A percentile compares a stretch with the other conserved stretches of the same genome.
Evolutionary conservation across 805 yeast species (phyloP).

Genomic region (Starmerella kuoi): DNA sequence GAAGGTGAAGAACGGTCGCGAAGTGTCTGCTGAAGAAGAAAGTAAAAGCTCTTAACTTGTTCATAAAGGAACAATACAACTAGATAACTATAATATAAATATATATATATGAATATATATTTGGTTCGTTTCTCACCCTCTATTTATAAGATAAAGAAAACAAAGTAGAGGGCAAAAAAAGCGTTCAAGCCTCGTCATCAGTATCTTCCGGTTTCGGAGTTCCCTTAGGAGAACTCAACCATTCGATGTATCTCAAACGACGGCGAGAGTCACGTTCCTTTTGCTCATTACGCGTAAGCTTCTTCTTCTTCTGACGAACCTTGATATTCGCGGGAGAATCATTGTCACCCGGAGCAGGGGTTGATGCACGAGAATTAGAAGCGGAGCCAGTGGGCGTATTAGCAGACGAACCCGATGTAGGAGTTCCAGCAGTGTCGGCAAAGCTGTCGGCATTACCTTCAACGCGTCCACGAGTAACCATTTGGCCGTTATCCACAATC

Average conservation of each 20-base stretch:
- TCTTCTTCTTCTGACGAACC: constrained; percentile 86
- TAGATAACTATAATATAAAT: neutral
- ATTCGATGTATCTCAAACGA: constrained; percentile 82
- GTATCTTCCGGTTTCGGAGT: constrained; percentile 91
- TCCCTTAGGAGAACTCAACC: constrained; percentile 95
- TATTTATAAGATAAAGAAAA: too few species aligned
- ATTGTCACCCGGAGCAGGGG: constrained; percentile 35
- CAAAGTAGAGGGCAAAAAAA: too few species aligned
- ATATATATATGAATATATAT: neutral
- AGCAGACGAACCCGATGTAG: constrained; percentile 30
- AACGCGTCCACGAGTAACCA: constrained; percentile 65
- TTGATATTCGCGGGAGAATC: constrained; percentile 95
- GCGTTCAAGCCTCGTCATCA: constrained; percentile 78
- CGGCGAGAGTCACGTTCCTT: constrained; percentile 85
- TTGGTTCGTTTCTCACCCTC: too few species aligned
- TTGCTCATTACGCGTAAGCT: constrained; percentile 93
- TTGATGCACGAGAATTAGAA: constrained; percentile 33
- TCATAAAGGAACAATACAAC: neutral
- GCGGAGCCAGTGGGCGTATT: constrained; percentile 39
- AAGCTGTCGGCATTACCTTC: constrained; percentile 67
- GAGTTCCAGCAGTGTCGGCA: constrained; percentile 48
- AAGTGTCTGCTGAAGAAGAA: constrained; percentile 49
- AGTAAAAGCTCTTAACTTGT: constrained; percentile 17
- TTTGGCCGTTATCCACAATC: constrained; percentile 86
- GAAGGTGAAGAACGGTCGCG: constrained; percentile 40